Evolutionary conservation across 129 eudicot genomes (phyloP), one percentile per base, ranked within the genome.

Genomic region (Artemisia argyi): DNA sequence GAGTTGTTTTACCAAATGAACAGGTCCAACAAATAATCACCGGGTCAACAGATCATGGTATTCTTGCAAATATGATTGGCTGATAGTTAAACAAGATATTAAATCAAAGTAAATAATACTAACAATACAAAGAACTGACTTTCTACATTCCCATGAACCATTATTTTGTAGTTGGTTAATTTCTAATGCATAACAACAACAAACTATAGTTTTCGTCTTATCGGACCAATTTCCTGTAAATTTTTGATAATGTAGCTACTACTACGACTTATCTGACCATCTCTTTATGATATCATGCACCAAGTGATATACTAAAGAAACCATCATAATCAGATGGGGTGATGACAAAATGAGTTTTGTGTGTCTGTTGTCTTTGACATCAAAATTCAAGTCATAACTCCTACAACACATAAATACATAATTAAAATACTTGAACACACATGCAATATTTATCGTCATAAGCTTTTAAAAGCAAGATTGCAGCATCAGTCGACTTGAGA

Each of bases 11-110:
- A 66, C 57, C 49, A 69, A 61, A 32, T 12, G 75, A 69, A 68
- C 69, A 59, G 68, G 80, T 57, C 79, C 72, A 74, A 42, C 49
- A 66, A 39, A 50, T 35, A 12, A 66, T 42, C 73, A 44, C 79
- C 70, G 62, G 70, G 59, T 76, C 76, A 77, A 69, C 54, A 66
- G 58, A 65, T 63, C 62, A 64, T 44, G 46, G 42, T 20, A 18
- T 58, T 58, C 54, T 20, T 66, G 57, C 49, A 47, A 20, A 66
- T 47, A 66, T 22, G 58, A 66, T 48, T 48, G 18, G 42, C 50
- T 65, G 10, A 16, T 16, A 39, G 2, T 39, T 39, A 39, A 1
- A 39, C 46, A 39, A 39, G 46, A 39, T 7, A 39, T 1, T 39
- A 39, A 39, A 39, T 39, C 61, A 56, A 10, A 56, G 11, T 19